Evolutionary conservation across 2,329 filamentous ascomycete species (phyloP).

Genomic region (Phialophora macrospora): DNA sequence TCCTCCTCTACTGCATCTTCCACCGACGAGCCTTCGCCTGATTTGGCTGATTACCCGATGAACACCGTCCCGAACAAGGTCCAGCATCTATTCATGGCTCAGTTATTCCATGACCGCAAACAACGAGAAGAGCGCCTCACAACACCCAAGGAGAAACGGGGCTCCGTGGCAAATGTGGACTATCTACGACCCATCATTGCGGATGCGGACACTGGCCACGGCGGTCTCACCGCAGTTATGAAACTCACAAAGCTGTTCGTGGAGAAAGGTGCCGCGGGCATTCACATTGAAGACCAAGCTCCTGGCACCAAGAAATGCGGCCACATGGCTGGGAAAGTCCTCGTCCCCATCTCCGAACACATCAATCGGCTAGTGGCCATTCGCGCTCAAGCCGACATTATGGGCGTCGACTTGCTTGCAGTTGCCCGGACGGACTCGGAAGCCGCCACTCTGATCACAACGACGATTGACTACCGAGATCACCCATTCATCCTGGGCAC

Average conservation of each 20-base stretch:
- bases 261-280: constrained; percentile 94
- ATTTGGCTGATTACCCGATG: constrained; percentile 97
- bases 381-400: constrained; percentile 96
- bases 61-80: constrained; percentile 99
- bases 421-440: constrained; percentile 96
- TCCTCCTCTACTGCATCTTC: constrained; percentile 94
- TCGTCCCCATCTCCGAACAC: constrained; percentile 96
- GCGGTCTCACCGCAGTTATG: constrained; percentile 97
- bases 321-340: constrained; percentile 98
- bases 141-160: constrained; percentile 72
- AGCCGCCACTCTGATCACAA: constrained; percentile 94
- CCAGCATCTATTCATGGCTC: constrained; percentile 94
- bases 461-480: constrained; percentile 93
- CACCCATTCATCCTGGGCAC: constrained; percentile 89
- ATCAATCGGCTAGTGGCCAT: constrained; percentile 98
- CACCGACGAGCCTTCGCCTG: constrained; percentile 93
- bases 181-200: constrained; percentile 95
- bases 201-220: constrained; percentile 96
- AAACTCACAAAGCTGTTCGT: constrained; percentile 98
- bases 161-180: constrained; percentile 78
- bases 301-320: constrained; percentile 99
- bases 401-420: constrained; percentile 90
- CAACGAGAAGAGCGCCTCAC: constrained; percentile 92
- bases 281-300: constrained; percentile 98
- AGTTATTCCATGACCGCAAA: constrained; percentile 99